Percentiles rank a stretch among this genome's conserved stretches.
Conservation (phyloP, 208 protist genomes). For the Zelonia costaricensis region DNA sequence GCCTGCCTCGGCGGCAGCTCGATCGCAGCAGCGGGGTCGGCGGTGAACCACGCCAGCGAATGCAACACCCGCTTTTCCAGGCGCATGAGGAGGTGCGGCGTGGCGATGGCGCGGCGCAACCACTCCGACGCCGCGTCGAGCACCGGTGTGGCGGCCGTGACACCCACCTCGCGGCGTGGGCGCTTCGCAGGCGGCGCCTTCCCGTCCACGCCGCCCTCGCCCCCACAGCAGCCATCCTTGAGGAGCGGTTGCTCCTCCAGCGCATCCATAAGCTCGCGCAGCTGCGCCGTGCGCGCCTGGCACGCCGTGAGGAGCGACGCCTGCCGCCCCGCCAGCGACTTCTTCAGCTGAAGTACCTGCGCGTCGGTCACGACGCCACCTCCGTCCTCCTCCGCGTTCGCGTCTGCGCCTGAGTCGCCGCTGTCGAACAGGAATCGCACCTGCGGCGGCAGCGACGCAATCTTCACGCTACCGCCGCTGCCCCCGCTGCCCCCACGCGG, state of each 20-base stretch:
- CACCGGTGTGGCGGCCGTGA: not conserved
- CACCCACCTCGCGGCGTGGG: not conserved
- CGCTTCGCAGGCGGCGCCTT: not conserved
- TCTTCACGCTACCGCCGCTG: no score
- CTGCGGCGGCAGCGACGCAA: no score
- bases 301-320: conserved; percentile 2
- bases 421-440: no score
- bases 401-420: not conserved
- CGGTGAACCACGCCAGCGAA: no score
- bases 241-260: not conserved
- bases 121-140: no score
- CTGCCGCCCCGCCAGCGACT: not conserved
- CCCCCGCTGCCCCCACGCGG: no score
- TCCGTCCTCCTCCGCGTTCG: not conserved
- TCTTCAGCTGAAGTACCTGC: not conserved
- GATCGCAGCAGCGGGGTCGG: no score
- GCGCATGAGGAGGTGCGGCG: no score
- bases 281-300: not conserved
- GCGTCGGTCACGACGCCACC: not conserved
- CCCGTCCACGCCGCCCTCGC: not conserved
- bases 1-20: no score
- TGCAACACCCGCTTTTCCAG: no score
- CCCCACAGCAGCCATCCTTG: no score
- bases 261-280: not conserved
- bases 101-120: no score